These are phyloP conservation scores for Jaenimonas drosophilae DNA, from an alignment of 208 protist species.

Conservation along the genomic window DNA sequence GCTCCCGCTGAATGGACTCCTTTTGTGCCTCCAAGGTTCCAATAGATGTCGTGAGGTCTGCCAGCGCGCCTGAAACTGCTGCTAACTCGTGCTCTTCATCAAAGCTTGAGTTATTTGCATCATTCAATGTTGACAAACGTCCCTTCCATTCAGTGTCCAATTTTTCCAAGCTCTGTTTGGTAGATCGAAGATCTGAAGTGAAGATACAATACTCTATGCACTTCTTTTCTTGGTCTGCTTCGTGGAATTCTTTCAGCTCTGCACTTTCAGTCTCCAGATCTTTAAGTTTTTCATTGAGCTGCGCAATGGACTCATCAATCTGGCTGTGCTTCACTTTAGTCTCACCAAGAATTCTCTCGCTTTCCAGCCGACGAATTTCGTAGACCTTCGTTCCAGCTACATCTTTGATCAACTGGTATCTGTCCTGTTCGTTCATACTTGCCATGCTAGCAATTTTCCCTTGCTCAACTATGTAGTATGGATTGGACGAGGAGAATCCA, in stretches of 20 bases:
- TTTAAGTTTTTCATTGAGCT: constrained; percentile 89
- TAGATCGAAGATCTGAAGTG: constrained; percentile 43
- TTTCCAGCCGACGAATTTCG: constrained; percentile 92
- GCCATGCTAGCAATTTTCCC: constrained; percentile 94
- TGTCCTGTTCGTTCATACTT: constrained; percentile 92
- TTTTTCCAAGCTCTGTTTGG: constrained; percentile 33
- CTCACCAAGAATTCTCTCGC: constrained; percentile 91
- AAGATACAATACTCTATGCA: constrained; percentile 92
- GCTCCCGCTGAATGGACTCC: constrained; percentile 45
- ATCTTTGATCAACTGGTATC: constrained; percentile 97
- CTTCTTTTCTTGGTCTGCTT: constrained; percentile 82
- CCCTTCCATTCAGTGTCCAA: constrained; percentile 47
- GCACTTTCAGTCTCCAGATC: constrained; percentile 94
- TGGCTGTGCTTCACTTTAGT: constrained; percentile 67
- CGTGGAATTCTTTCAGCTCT: constrained; percentile 92
- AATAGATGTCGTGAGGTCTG: constrained; percentile 26
- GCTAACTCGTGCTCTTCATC: constrained; percentile 34
- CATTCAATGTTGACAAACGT: constrained; percentile 24
- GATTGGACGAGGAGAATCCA: constrained; percentile 97
- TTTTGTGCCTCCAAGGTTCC: constrained; percentile 41
- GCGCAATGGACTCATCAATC: constrained; percentile 87
- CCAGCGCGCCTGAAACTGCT: constrained; percentile 19
- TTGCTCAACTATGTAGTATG: constrained; percentile 99
- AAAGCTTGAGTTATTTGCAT: constrained; percentile 25
- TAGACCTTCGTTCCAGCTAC: constrained; percentile 98